Base-by-base conservation (phyloP, 2,329 filamentous ascomycete species). In the Pseudocercospora musae region DNA sequence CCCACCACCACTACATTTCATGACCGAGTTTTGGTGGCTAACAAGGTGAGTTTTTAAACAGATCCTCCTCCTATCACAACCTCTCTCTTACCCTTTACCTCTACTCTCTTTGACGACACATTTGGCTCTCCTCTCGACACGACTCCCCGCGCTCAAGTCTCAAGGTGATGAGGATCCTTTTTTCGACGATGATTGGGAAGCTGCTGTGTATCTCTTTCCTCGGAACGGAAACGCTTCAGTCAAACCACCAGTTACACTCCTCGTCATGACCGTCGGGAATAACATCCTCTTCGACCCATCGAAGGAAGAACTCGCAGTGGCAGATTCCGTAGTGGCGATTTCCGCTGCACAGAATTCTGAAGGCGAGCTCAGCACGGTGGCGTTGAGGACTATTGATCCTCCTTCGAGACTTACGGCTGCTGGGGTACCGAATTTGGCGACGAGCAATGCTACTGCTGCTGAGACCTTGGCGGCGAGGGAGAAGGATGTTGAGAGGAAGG, bases 171-270 rank as follows among this genome's bases (percentile, higher is more conserved):
- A 99, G 79, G 95, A 99, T 71, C 95, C 95, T 11, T 88, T 97
- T 74, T 99, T 99, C 78, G 90, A 97, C 79, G 95, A 99, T 78
- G 95, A 99, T 79, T 99, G 95, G 95, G 91, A 90, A 67, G 90
- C 89, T 15, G 88, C 92, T 0, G 83, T 86, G 18, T 88, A 87
- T 61, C 80, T 99, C 29, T 99, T 96, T 78, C 84, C 87, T 1
- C 58, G 62, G 13, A 33, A 68, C 18, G 64, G 69, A 4, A 62
- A 64, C n/a, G 58, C 29, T 57, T 64, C 46, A 66, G 56, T 81
- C 31, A 85, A 88, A 54, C 95, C 95, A 4, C 92, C 95, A 0
- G 85, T 99, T 60, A 97, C 94, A 3, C 84, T 99, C 20, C 88
- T 99, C 10, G 92, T 98, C 60, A 89, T 96, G 76, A 87, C 90